A percentile compares a stretch with the other conserved stretches of the same genome.
Evolutionary conservation across 75 land plant genomes (phyloP).

Genomic region (Cunninghamia lanceolata): DNA sequence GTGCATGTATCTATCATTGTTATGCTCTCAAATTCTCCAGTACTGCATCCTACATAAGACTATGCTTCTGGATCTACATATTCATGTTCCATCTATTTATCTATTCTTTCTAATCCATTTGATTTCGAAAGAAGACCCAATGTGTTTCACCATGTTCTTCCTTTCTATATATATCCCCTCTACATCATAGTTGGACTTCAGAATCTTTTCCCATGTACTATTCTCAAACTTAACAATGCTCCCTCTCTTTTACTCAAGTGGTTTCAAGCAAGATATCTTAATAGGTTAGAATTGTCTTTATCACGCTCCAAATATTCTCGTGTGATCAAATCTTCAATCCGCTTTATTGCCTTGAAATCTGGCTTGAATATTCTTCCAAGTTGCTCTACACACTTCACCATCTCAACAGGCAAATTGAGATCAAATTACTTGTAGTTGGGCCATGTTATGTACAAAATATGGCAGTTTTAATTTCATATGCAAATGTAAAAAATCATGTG

Average conservation of each 20-base stretch:
- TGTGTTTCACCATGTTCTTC: background rate
- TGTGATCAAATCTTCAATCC: slow-evolving; percentile 87
- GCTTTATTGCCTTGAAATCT: slow-evolving; percentile 85
- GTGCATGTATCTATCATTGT: background rate
- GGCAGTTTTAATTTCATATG: background rate
- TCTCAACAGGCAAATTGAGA: too few species aligned
- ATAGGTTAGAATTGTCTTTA: slow-evolving; percentile 75
- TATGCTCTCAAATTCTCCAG: background rate
- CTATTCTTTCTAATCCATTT: background rate
- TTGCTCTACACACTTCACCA: slow-evolving; percentile 97
- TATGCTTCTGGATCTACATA: background rate
- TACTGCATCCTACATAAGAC: background rate
- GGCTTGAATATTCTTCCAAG: slow-evolving; percentile 95
- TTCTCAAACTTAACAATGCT: background rate
- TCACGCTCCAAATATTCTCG: slow-evolving; percentile 89
- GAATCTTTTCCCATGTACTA: background rate
- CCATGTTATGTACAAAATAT: background rate
- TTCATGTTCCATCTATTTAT: background rate
- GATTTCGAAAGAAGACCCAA: background rate
- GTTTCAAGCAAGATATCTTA: slow-evolving; percentile 73
- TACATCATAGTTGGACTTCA: background rate
- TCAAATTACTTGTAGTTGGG: too few species aligned
- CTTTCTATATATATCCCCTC: background rate
- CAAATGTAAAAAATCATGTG: too few species aligned
- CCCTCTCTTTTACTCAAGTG: background rate